These are phyloP conservation scores for Bruguiera gymnorhiza DNA, from an alignment of 345 rosid species.

Conservation along the genomic window DNA sequence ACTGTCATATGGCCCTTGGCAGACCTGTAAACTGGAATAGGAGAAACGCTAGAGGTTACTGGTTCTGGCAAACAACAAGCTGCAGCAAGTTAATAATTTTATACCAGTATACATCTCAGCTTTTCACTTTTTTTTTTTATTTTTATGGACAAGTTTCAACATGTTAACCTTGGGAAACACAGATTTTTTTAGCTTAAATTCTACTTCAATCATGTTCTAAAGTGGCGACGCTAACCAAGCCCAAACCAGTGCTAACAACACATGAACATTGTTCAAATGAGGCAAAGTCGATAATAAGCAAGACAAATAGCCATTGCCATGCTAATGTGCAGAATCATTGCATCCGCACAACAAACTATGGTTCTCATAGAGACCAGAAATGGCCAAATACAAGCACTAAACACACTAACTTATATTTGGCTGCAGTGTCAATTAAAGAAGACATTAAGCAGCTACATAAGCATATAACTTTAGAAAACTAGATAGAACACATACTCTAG, in stretches of 20 bases:
- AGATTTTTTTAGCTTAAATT: slow-evolving; percentile 4
- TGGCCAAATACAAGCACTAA: neutral
- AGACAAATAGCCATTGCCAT: neutral
- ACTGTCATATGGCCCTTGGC: slow-evolving; percentile 77
- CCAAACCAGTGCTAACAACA: neutral
- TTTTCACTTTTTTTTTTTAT: neutral
- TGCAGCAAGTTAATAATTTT: neutral
- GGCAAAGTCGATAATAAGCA: neutral
- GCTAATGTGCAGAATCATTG: neutral
- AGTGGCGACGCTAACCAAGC: neutral
- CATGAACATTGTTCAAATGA: neutral
- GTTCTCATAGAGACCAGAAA: slow-evolving; percentile 3
- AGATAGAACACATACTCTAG: slow-evolving; percentile 58
- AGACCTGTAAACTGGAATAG: slow-evolving; percentile 63
- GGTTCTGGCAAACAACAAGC: neutral
- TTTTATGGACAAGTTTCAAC: no score
- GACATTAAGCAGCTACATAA: slow-evolving; percentile 5
- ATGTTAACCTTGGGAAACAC: slow-evolving; percentile 2
- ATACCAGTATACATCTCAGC: slow-evolving; percentile 1
- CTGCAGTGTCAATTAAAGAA: neutral
- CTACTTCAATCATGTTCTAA: neutral
- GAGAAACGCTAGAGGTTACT: slow-evolving; percentile 8
- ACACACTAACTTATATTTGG: neutral
- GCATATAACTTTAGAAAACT: neutral
- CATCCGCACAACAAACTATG: neutral